These are phyloP conservation scores for Cryphonectria nitschkei DNA, from an alignment of 2,329 filamentous ascomycete species.

Conservation along the genomic window DNA sequence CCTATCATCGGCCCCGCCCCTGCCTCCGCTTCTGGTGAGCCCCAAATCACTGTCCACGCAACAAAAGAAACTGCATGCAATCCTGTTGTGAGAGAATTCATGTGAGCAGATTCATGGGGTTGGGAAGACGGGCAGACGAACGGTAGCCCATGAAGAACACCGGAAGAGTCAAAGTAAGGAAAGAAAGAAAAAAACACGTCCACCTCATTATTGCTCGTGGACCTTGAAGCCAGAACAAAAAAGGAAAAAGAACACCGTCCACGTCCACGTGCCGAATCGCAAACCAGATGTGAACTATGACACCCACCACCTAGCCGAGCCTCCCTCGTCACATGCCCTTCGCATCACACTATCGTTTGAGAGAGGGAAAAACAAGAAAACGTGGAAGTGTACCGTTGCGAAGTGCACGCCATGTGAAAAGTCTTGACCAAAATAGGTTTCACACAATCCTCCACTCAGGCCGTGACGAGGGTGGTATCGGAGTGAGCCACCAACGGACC, in stretches of 20 bases:
- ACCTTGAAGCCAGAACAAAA: not conserved
- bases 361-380: not conserved
- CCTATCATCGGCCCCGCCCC: not conserved
- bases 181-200: not conserved
- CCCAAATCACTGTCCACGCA: not conserved
- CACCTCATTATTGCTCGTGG: not conserved
- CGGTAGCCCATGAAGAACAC: no score
- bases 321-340: not conserved
- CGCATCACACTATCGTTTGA: not conserved
- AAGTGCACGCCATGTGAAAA: not conserved
- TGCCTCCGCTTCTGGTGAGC: not conserved
- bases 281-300: not conserved
- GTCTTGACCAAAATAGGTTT: no score
- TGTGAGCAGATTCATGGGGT: not conserved
- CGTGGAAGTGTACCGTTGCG: not conserved
- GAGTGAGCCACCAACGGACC: not conserved
- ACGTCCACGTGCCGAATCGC: no score
- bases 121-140: not conserved
- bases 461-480: conserved; percentile 1
- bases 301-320: no score
- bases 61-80: not conserved
- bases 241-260: no score
- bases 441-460: not conserved
- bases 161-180: not conserved
- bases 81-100: not conserved